These are phyloP conservation scores for Apostasia shenzhenica DNA, from an alignment of 106 monocot genomes.

Conservation along the genomic window DNA sequence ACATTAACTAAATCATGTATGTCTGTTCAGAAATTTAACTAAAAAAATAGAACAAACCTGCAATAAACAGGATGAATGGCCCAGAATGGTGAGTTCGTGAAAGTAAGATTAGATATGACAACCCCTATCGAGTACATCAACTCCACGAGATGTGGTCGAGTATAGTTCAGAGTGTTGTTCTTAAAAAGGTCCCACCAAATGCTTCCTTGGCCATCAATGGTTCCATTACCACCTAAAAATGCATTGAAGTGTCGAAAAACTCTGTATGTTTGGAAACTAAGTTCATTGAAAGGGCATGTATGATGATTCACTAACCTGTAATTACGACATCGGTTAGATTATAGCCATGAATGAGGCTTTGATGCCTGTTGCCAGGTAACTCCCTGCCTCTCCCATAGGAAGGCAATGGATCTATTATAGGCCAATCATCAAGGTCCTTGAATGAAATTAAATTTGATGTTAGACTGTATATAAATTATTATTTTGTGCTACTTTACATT, in stretches of 20 bases:
- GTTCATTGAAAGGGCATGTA: background rate
- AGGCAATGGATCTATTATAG: slow-evolving; percentile 81
- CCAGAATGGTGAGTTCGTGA: slow-evolving; percentile 86
- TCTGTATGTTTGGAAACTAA: background rate
- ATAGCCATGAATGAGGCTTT: slow-evolving; percentile 71
- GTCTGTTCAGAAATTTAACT: background rate
- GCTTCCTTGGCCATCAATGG: slow-evolving; percentile 78
- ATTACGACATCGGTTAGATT: slow-evolving; percentile 86
- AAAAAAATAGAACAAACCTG: slow-evolving; percentile 48
- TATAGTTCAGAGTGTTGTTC: slow-evolving; percentile 53
- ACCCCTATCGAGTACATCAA: slow-evolving; percentile 70
- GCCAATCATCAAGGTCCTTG: slow-evolving; percentile 77
- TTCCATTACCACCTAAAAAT: slow-evolving; percentile 73
- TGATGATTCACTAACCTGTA: slow-evolving; percentile 8
- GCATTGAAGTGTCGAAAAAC: background rate
- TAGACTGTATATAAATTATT: background rate
- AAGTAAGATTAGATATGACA: slow-evolving; percentile 83
- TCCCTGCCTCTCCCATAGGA: slow-evolving; percentile 92
- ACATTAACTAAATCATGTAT: slow-evolving; percentile 1
- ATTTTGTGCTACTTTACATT: background rate
- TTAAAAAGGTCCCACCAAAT: slow-evolving; percentile 81
- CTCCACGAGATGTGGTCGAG: slow-evolving; percentile 81
- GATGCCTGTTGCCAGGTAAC: slow-evolving; percentile 78
- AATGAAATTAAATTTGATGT: slow-evolving; percentile 6
- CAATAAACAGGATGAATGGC: slow-evolving; percentile 94